Conservation (phyloP, 768 basidiomycete species). For the Cystofilobasidium bisporidii region DNA sequence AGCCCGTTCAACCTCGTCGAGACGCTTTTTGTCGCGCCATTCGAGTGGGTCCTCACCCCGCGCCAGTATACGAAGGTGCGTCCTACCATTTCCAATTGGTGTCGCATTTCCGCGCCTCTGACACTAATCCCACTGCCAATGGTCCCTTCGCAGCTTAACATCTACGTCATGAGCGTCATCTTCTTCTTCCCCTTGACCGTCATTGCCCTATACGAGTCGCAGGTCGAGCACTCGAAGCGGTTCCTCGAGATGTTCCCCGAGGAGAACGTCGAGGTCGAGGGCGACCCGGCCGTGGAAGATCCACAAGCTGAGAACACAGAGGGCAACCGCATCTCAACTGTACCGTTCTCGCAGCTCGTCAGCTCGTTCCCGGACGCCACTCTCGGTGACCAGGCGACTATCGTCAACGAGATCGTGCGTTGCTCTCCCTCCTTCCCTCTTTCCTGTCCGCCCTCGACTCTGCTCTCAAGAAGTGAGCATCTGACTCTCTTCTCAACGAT, state of each 20-base stretch:
- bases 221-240: slow-evolving; percentile 28
- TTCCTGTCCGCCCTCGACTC: neutral
- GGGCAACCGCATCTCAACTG: slow-evolving; percentile 9
- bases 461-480: neutral
- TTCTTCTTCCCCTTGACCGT: slow-evolving; percentile 68
- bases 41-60: slow-evolving; percentile 58
- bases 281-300: slow-evolving; percentile 15
- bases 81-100: neutral
- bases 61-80: slow-evolving; percentile 55
- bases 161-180: slow-evolving; percentile 61
- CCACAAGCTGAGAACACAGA: slow-evolving; percentile 17
- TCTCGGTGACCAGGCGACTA: slow-evolving; percentile 21
- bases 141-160: slow-evolving; percentile 67
- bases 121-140: too few relatives aligned
- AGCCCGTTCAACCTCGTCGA: slow-evolving; percentile 90
- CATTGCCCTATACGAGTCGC: slow-evolving; percentile 69
- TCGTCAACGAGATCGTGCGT: slow-evolving; percentile 23
- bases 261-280: slow-evolving; percentile 7
- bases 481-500: neutral
- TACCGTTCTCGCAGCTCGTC: slow-evolving; percentile 16
- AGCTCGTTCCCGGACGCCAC: slow-evolving; percentile 23
- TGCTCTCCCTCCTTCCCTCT: neutral
- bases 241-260: slow-evolving; percentile 25
- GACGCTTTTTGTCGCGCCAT: slow-evolving; percentile 63
- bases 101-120: neutral